phyloP scores from a whole-genome alignment of 2,329 filamentous ascomycete genomes.

The Myriosclerotinia scirpicola region DNA sequence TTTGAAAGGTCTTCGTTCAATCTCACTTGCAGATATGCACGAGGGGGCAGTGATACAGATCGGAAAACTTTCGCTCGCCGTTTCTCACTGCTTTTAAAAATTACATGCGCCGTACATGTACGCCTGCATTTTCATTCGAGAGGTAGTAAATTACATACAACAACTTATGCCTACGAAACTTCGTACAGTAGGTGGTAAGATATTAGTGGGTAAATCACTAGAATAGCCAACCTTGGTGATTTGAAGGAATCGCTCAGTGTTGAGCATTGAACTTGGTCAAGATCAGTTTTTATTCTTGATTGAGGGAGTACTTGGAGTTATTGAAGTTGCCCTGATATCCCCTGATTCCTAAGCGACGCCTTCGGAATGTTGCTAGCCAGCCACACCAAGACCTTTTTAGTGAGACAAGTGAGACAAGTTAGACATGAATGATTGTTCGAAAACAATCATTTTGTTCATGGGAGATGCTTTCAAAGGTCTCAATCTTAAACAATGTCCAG shows the following conservation, averaged over 20 bases:
- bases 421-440: background rate
- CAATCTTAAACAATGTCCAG: background rate
- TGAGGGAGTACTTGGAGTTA: background rate
- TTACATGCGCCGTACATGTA: background rate
- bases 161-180: background rate
- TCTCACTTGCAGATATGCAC: slow-evolving; percentile 16
- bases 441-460: background rate
- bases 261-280: background rate
- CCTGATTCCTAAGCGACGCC: slow-evolving; percentile 14
- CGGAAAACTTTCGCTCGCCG: background rate
- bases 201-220: too few species aligned
- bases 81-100: background rate
- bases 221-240: background rate
- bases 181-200: background rate
- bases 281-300: background rate
- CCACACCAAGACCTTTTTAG: background rate
- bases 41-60: background rate
- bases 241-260: background rate
- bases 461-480: background rate
- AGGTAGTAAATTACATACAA: background rate
- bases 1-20: background rate
- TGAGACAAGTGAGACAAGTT: slow-evolving; percentile 1
- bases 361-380: slow-evolving; percentile 11
- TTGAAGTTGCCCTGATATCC: background rate
- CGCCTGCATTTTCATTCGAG: background rate